These are phyloP conservation scores for Alnus rubra DNA, from an alignment of 306 rosid genomes.

Conservation along the genomic window DNA sequence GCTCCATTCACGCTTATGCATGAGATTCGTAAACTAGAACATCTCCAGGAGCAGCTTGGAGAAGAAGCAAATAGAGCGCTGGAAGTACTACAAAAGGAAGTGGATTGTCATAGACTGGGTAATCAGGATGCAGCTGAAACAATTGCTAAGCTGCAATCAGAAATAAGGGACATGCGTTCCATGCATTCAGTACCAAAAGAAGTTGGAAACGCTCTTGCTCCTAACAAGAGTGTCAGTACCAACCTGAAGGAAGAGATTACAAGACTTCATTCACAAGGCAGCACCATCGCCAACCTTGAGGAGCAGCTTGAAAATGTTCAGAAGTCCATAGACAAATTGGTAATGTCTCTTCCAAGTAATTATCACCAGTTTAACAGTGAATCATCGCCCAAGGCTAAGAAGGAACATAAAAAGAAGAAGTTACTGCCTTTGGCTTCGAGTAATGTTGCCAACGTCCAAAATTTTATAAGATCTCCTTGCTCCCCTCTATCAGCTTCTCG, in stretches of 20 bases:
- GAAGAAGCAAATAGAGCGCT: constrained; percentile 97
- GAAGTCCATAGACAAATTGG: constrained; percentile 95
- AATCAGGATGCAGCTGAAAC: constrained; percentile 99
- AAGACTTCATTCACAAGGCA: constrained; percentile 95
- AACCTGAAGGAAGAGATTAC: constrained; percentile 98
- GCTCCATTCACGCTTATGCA: constrained; percentile 99
- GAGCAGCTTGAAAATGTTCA: constrained; percentile 99
- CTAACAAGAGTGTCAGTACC: constrained; percentile 87
- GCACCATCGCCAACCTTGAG: constrained; percentile 94
- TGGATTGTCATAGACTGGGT: constrained; percentile 96
- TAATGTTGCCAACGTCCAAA: constrained; percentile 58
- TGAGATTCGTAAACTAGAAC: constrained; percentile 99
- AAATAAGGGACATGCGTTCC: constrained; percentile 86
- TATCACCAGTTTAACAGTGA: constrained; percentile 53
- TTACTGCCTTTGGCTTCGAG: constrained; percentile 80
- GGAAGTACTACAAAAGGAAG: constrained; percentile 95
- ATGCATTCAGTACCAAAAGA: constrained; percentile 61
- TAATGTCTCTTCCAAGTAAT: constrained; percentile 93
- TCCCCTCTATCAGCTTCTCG: constrained; percentile 77
- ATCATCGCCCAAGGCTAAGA: constrained; percentile 67
- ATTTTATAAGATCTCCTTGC: constrained; percentile 86
- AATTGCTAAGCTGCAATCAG: constrained; percentile 92
- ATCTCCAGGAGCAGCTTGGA: constrained; percentile 97
- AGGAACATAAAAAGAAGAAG: constrained; percentile 72
- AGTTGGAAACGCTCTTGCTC: constrained; percentile 67